Evolutionary conservation across 2,329 filamentous ascomycete species (phyloP).

Genomic region (Teratosphaeria pseudoeucalypti): DNA sequence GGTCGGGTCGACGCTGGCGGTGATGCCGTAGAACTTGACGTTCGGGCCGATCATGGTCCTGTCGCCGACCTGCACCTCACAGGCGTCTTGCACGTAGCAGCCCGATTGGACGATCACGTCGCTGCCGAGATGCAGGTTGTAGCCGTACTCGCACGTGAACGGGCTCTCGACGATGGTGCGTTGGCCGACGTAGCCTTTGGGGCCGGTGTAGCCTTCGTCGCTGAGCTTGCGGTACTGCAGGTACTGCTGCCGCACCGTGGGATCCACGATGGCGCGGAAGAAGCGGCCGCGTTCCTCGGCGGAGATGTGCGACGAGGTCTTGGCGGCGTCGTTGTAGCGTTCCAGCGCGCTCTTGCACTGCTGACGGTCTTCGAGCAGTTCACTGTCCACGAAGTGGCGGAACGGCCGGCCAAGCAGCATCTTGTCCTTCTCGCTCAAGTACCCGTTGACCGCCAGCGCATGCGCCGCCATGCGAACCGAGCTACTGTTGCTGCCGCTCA

Average conservation of each 20-base stretch:
- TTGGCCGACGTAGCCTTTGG: slow-evolving; percentile 55
- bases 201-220: slow-evolving; percentile 8
- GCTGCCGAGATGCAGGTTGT: slow-evolving; percentile 82
- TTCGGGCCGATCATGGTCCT: slow-evolving; percentile 63
- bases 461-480: slow-evolving; percentile 36
- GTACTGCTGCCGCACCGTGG: slow-evolving; percentile 40
- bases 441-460: slow-evolving; percentile 23
- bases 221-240: slow-evolving; percentile 9
- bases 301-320: slow-evolving; percentile 41
- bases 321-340: slow-evolving; percentile 66
- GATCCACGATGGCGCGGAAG: slow-evolving; percentile 62
- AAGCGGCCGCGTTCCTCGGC: slow-evolving; percentile 56
- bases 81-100: slow-evolving; percentile 81
- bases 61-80: slow-evolving; percentile 69
- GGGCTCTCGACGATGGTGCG: slow-evolving; percentile 74
- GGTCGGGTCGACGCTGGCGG: slow-evolving; percentile 61
- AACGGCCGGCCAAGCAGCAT: slow-evolving; percentile 78
- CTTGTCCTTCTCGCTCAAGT: slow-evolving; percentile 64
- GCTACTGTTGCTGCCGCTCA: slow-evolving; percentile 26
- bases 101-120: slow-evolving; percentile 74
- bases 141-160: slow-evolving; percentile 90
- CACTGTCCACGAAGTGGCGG: slow-evolving; percentile 60
- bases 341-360: slow-evolving; percentile 71
- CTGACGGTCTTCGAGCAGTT: slow-evolving; percentile 74
- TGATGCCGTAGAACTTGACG: slow-evolving; percentile 74